Evolutionary conservation across 192 early-diverging fungal genomes (phyloP), one percentile per base, ranked within the genome.

Genomic region (Martensiomyces pterosporus): DNA sequence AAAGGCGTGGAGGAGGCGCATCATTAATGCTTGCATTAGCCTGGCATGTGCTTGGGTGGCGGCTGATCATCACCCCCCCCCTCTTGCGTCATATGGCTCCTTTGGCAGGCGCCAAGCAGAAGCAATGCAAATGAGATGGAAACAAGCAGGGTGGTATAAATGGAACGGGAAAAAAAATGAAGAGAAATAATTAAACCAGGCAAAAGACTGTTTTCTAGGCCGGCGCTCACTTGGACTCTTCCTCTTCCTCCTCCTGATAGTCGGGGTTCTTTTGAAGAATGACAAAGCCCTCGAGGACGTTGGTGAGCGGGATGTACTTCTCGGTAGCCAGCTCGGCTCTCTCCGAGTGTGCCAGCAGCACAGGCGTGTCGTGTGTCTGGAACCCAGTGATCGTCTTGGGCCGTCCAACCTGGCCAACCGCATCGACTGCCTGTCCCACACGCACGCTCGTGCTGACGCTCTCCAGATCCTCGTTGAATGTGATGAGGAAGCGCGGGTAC

Each of bases 371-470:
- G 66, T 99, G 93, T 33, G 95, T 92, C 72, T 98, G 94, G 86
- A 98, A 99, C 17, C 97, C 97, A 4, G 94, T 98, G 59, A 99
- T 98, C 2, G 94, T 97, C 76, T 99, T 99, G 49, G 94, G 95
- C 45, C 89, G 76, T 17, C 97, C 97, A 1, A 95, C 97, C 68
- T 99, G 94, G 25, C 97, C 97, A 17, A 99, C 97, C 0, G 91
- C 90, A 76, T 99, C 97, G n/a, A 99, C 95, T 18, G 97, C 95
- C 70, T 98, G 93, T 27, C 97, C 97, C 7, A 99, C 97, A 51
- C 95, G 94, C 24, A 95, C 94, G 27, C 87, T 88, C 27, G 88
- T 88, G 13, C 85, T 75, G 38, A 94, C 51, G 25, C 59, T 79
- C 55, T 94, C 84, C n/a, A 94, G 72, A 27, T 88, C 75, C 72